phyloP scores from a whole-genome alignment of 1,284 basidiomycete genomes.

The Athelia sp. region DNA sequence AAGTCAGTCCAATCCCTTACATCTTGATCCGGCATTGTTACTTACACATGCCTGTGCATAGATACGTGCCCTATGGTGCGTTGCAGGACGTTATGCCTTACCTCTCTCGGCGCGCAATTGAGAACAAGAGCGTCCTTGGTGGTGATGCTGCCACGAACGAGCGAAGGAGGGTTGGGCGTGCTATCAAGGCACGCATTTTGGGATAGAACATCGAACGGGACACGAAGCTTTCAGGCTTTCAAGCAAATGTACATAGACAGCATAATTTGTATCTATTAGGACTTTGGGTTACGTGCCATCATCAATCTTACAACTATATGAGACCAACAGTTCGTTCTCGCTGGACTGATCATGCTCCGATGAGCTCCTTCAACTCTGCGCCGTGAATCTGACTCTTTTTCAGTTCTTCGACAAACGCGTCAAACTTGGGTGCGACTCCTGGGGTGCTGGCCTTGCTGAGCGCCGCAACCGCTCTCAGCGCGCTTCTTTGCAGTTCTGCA shows the following conservation, averaged over 20 bases:
- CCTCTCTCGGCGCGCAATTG: conserved; percentile 59
- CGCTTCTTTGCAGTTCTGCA: conserved; percentile 86
- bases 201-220: not conserved
- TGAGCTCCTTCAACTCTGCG: conserved; percentile 61
- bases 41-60: conserved; percentile 13
- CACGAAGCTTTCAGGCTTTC: no score
- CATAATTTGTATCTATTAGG: no score
- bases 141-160: conserved; percentile 51
- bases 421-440: conserved; percentile 68
- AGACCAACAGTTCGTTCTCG: not conserved
- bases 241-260: no score
- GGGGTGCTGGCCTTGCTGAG: conserved; percentile 61
- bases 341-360: not conserved
- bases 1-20: conserved; percentile 43
- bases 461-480: conserved; percentile 82
- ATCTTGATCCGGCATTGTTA: not conserved
- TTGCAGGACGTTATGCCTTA: conserved; percentile 73
- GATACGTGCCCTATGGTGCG: conserved; percentile 82
- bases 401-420: conserved; percentile 68
- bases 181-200: conserved; percentile 41
- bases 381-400: conserved; percentile 63
- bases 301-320: no score
- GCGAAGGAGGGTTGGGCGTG: conserved; percentile 42
- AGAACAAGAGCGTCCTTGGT: conserved; percentile 66
- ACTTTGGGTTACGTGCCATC: no score